These are phyloP conservation scores for Diplogelasinospora grovesii DNA, from an alignment of 495 filamentous ascomycete genomes.

Conservation along the genomic window DNA sequence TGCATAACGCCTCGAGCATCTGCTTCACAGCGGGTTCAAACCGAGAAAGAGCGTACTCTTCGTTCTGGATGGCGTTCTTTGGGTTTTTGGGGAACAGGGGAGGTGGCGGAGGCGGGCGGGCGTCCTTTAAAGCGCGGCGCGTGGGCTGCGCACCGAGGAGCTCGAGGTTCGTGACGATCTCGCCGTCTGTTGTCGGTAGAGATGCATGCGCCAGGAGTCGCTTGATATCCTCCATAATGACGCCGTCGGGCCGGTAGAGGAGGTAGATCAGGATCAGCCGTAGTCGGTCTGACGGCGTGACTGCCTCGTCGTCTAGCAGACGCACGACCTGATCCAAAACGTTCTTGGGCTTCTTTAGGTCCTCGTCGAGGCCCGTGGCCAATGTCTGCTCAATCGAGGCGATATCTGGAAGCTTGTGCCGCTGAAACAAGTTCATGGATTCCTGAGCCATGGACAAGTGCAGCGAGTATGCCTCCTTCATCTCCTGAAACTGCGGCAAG, in stretches of 20 bases:
- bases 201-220: constrained; percentile 80
- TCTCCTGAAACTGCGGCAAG: constrained; percentile 85
- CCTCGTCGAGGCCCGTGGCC: constrained; percentile 89
- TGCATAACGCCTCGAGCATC: constrained; percentile 71
- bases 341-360: constrained; percentile 84
- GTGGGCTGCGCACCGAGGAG: constrained; percentile 71
- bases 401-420: constrained; percentile 76
- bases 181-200: constrained; percentile 64
- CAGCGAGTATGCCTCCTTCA: constrained; percentile 90
- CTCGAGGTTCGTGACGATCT: constrained; percentile 70
- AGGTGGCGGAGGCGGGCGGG: constrained; percentile 51
- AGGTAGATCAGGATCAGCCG: constrained; percentile 80
- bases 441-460: constrained; percentile 98
- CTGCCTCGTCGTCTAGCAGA: constrained; percentile 71
- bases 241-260: constrained; percentile 80
- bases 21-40: constrained; percentile 66
- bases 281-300: constrained; percentile 65
- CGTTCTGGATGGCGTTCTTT: constrained; percentile 44
- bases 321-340: constrained; percentile 79
- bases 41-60: constrained; percentile 60
- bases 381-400: constrained; percentile 78
- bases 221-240: constrained; percentile 76
- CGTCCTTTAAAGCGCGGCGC: constrained; percentile 72
- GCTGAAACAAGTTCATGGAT: constrained; percentile 86
- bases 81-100: constrained; percentile 62